phyloP scores from a whole-genome alignment of 305 asterid genomes.

The Fraxinus angustifolia region DNA sequence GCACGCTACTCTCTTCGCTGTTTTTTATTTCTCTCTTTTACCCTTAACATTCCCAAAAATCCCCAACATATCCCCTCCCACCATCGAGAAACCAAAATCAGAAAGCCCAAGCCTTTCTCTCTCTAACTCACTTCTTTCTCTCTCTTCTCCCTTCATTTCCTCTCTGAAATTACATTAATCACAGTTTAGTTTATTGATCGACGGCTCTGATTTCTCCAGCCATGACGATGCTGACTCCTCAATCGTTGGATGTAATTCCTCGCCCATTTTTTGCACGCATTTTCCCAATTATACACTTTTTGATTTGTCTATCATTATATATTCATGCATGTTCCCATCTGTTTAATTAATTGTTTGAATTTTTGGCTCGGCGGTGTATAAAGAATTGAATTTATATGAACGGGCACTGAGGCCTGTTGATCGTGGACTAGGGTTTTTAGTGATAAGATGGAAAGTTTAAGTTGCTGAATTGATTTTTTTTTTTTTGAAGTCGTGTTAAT shows the following conservation, averaged over 20 bases:
- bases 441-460: conserved; percentile 27
- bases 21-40: conserved; percentile 20
- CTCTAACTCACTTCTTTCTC: conserved; percentile 22
- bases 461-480: conserved; percentile 33
- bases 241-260: conserved; percentile 49
- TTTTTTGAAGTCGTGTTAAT: conserved; percentile 8
- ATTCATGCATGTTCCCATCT: conserved; percentile 23
- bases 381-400: conserved; percentile 12
- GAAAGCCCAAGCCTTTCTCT: conserved; percentile 30
- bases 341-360: conserved; percentile 8
- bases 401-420: conserved; percentile 16
- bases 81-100: conserved; percentile 12
- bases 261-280: conserved; percentile 6
- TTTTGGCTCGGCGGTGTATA: conserved; percentile 22
- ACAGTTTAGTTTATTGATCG: conserved; percentile 34
- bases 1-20: background rate
- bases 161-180: conserved; percentile 19
- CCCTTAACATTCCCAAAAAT: conserved; percentile 26
- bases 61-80: conserved; percentile 31
- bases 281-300: background rate
- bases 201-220: conserved; percentile 31
- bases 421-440: conserved; percentile 71
- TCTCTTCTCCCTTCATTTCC: conserved; percentile 13
- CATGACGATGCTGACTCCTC: conserved; percentile 63
- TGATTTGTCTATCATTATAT: conserved; percentile 7